phyloP scores from a whole-genome alignment of 768 basidiomycete species.

The Trametes coccinea region DNA sequence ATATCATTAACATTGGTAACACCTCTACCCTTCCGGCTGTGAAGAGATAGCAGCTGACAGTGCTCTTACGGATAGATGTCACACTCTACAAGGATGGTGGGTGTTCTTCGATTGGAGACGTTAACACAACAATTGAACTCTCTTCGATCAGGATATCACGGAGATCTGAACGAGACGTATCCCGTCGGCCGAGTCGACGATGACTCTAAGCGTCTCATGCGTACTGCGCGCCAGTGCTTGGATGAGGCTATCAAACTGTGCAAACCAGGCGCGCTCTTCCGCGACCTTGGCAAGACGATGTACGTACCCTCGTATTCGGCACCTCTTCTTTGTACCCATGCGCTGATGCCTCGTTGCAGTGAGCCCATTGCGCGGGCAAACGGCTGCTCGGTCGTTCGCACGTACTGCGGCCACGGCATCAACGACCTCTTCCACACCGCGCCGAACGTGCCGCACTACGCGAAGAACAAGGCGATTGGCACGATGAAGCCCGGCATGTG shows the following conservation, averaged over 20 bases:
- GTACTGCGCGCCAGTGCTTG: constrained; percentile 76
- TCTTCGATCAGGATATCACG: constrained; percentile 70
- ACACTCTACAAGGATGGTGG: constrained; percentile 77
- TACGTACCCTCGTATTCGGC: constrained; percentile 38
- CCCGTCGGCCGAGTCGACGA: constrained; percentile 86
- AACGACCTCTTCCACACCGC: constrained; percentile 81
- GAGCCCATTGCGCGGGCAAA: constrained; percentile 84
- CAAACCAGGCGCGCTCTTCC: constrained; percentile 90
- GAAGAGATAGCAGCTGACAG: background rate
- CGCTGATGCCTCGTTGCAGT: constrained; percentile 37
- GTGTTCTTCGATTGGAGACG: background rate
- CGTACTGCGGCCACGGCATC: constrained; percentile 91
- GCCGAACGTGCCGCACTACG: constrained; percentile 94
- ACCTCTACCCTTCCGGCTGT: constrained; percentile 11
- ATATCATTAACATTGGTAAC: constrained; percentile 92
- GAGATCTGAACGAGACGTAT: constrained; percentile 91
- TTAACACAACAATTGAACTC: background rate
- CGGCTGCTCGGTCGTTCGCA: constrained; percentile 88
- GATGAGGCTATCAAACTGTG: constrained; percentile 91
- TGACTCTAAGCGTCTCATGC: constrained; percentile 79
- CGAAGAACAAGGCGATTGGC: constrained; percentile 90
- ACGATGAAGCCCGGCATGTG: constrained; percentile 90
- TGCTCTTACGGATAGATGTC: constrained; percentile 52
- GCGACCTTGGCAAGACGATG: constrained; percentile 87
- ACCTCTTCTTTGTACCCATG: background rate